Evolutionary conservation across 2,329 filamentous ascomycete species (phyloP).

Genomic region (Tothia fuscella): DNA sequence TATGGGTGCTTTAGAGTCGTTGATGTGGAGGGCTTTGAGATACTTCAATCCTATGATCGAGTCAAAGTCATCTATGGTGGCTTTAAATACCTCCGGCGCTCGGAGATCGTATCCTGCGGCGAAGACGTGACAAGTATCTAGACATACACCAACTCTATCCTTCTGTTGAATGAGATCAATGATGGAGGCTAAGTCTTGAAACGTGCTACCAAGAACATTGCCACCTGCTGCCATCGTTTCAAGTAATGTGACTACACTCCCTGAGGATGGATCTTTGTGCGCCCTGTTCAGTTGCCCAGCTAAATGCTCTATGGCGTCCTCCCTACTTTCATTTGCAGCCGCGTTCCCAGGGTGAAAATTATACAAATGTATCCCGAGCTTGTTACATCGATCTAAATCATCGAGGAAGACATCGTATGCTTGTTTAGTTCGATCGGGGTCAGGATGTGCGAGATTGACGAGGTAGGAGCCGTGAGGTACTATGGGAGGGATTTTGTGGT

Average conservation of each 20-base stretch:
- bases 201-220: slow-evolving; percentile 74
- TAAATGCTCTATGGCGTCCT: slow-evolving; percentile 64
- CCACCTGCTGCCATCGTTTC: slow-evolving; percentile 93
- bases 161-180: slow-evolving; percentile 73
- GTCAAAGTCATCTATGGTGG: slow-evolving; percentile 67
- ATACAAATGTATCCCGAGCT: slow-evolving; percentile 79
- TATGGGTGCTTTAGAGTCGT: slow-evolving; percentile 89
- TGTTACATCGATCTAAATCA: slow-evolving; percentile 74
- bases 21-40: slow-evolving; percentile 77
- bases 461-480: slow-evolving; percentile 94
- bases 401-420: slow-evolving; percentile 80
- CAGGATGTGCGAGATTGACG: slow-evolving; percentile 83
- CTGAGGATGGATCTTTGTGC: slow-evolving; percentile 54
- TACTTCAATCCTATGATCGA: slow-evolving; percentile 64
- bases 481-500: slow-evolving; percentile 41
- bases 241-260: slow-evolving; percentile 66
- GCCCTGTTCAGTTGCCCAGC: slow-evolving; percentile 72
- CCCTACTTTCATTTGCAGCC: slow-evolving; percentile 49
- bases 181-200: slow-evolving; percentile 77
- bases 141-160: slow-evolving; percentile 75
- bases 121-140: slow-evolving; percentile 95
- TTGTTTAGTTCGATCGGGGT: slow-evolving; percentile 67
- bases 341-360: slow-evolving; percentile 94
- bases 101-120: slow-evolving; percentile 87
- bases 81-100: slow-evolving; percentile 57